Percentiles rank a stretch among this genome's conserved stretches.
Conservation (phyloP, 139 green algal genomes). For the Chlorella sp. region DNA sequence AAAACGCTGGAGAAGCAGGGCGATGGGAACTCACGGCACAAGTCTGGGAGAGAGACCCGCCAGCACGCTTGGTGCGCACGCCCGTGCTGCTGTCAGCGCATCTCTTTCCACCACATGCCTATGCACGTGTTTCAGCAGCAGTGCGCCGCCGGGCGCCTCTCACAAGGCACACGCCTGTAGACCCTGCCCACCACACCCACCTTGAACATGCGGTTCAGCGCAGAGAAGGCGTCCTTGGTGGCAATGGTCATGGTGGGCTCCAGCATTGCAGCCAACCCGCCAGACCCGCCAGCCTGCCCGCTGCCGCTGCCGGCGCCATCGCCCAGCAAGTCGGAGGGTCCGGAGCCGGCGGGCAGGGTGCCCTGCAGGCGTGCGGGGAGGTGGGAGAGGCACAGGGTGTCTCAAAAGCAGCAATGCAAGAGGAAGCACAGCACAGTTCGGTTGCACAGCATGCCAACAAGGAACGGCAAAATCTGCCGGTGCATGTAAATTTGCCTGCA, state of each 20-base stretch:
- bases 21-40: too few species aligned
- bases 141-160: background rate
- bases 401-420: background rate
- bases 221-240: constrained; percentile 67
- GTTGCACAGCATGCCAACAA: too few species aligned
- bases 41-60: too few species aligned
- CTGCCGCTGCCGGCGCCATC: background rate
- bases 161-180: background rate
- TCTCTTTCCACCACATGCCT: too few species aligned
- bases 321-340: background rate
- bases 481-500: too few species aligned
- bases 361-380: background rate
- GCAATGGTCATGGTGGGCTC: constrained; percentile 65
- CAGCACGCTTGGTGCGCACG: too few species aligned
- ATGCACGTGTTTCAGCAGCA: background rate
- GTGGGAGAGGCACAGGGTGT: background rate
- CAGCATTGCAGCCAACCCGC: background rate
- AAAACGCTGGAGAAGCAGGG: background rate
- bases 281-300: background rate
- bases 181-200: background rate
- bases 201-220: constrained; percentile 73
- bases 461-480: too few species aligned
- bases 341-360: background rate
- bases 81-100: too few species aligned
- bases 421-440: background rate